A percentile compares a stretch with the other conserved stretches of the same genome.
Conservation (phyloP, 108 stramenopile species). For the Skeletonema tropicum region DNA sequence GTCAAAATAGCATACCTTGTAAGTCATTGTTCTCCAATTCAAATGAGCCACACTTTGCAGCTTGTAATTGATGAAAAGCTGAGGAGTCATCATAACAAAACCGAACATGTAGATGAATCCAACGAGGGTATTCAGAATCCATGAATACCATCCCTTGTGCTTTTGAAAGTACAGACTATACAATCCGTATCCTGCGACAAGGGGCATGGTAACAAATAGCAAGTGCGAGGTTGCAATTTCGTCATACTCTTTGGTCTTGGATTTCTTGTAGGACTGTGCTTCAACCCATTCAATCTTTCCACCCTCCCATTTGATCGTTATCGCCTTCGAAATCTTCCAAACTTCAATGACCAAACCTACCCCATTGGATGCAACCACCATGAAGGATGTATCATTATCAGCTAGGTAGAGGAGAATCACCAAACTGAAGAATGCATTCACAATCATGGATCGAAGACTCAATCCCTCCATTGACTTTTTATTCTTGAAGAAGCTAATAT, state of each 20-base stretch:
- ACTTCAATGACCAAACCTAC: conserved; percentile 80
- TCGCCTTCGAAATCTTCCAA: conserved; percentile 77
- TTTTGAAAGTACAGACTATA: conserved; percentile 73
- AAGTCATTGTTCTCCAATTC: conserved; percentile 68
- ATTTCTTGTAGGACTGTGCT: conserved; percentile 50
- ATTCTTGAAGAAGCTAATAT: conserved; percentile 84
- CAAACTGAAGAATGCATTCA: conserved; percentile 74
- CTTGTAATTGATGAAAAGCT: conserved; percentile 94
- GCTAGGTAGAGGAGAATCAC: conserved; percentile 81
- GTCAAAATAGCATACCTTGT: neutral
- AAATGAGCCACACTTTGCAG: conserved; percentile 87
- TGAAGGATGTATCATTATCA: conserved; percentile 79
- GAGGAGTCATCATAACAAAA: conserved; percentile 93
- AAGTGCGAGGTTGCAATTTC: conserved; percentile 65
- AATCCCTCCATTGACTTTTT: conserved; percentile 83
- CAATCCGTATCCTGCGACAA: conserved; percentile 70
- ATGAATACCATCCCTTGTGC: conserved; percentile 87
- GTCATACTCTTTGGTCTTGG: conserved; percentile 79
- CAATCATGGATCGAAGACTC: conserved; percentile 65
- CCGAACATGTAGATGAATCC: conserved; percentile 92
- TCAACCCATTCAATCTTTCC: conserved; percentile 68
- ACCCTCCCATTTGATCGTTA: conserved; percentile 46
- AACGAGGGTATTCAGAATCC: conserved; percentile 67
- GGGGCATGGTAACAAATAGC: conserved; percentile 69
- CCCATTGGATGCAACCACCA: conserved; percentile 69